Evolutionary conservation across 2,329 filamentous ascomycete species (phyloP), one percentile per base, ranked within the genome.

Genomic region (Cercospora zeina): DNA sequence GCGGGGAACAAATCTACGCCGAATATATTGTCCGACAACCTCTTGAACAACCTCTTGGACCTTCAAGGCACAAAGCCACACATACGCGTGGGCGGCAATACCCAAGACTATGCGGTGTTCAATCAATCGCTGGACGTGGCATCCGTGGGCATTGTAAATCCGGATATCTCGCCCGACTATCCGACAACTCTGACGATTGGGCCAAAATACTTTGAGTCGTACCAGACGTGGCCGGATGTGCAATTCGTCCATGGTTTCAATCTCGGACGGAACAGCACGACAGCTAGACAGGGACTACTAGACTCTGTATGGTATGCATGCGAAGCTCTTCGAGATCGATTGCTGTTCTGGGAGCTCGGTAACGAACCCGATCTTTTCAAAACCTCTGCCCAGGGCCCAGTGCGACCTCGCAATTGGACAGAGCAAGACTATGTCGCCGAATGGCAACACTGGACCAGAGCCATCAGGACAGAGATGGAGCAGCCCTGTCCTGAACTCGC

Each of bases 81-180:
- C 67, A 82, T 88, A 59, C 78, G 86, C 14, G 84, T 88, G 1
- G 85, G 86, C 3, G 86, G 86, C n/a, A 88, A 87, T 68, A 87
- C 86, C 0, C 86, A 88, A 67, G 85, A 88, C 74, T 86, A 83
- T 65, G 84, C 84, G 4, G 77, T 88, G 37, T 88, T 85, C 72
- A 80, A 87, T 65, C 74, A 79, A 1, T 79, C 78, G 3, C 80
- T 86, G 5, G 71, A 77, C 1, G 75, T 77, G 6, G 82, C 82
- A 5, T 75, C 82, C 9, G 78, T 85, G 54, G 85, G 85, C 31
- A 84, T 79, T 1, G 76, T 82, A 56, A 77, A 85, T 59, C 77
- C 78, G 0, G 70, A 73, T 0, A 77, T 80, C 21, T 85, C 84
- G 0, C 63, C 73, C 0, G 85, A 88, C 72, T 88, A 87, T 65